Conservation (phyloP, 139 green algal genomes). For the Edaphochlamys debaryana region DNA sequence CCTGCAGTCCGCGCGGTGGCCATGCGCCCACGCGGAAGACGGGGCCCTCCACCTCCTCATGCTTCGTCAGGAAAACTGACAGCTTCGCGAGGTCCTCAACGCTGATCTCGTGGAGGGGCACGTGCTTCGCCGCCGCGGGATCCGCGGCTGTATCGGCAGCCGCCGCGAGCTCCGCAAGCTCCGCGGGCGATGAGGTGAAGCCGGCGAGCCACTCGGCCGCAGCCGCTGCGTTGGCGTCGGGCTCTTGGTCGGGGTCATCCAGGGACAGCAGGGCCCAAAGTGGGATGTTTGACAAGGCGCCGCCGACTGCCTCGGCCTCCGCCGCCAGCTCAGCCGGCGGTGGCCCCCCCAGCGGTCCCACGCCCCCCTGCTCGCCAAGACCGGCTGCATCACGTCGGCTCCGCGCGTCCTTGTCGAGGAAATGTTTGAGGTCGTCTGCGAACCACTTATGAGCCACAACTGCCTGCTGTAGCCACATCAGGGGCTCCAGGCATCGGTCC, state of each 20-base stretch:
- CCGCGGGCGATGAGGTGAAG: neutral
- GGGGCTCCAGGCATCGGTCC: neutral
- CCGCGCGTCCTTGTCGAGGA: neutral
- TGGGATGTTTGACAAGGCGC: neutral
- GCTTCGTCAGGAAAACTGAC: neutral
- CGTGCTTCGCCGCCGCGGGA: too few species aligned
- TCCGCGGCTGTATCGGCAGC: too few species aligned
- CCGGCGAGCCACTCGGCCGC: neutral
- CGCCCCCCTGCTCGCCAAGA: too few species aligned
- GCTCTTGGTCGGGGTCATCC: neutral
- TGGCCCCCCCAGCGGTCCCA: neutral
- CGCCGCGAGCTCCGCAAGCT: too few species aligned
- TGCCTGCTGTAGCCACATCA: constrained; percentile 10
- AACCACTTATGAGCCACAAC: neutral
- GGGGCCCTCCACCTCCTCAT: neutral
- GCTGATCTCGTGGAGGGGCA: neutral
- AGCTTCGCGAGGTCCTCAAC: neutral
- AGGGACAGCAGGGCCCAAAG: neutral
- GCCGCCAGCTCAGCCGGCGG: neutral
- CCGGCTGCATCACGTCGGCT: neutral
- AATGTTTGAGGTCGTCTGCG: neutral
- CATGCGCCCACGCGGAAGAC: neutral
- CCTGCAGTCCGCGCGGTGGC: neutral
- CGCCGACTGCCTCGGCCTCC: too few species aligned
- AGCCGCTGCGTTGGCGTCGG: neutral